Conservation (phyloP, 2,329 filamentous ascomycete species). For the Aspergillus ustus region DNA sequence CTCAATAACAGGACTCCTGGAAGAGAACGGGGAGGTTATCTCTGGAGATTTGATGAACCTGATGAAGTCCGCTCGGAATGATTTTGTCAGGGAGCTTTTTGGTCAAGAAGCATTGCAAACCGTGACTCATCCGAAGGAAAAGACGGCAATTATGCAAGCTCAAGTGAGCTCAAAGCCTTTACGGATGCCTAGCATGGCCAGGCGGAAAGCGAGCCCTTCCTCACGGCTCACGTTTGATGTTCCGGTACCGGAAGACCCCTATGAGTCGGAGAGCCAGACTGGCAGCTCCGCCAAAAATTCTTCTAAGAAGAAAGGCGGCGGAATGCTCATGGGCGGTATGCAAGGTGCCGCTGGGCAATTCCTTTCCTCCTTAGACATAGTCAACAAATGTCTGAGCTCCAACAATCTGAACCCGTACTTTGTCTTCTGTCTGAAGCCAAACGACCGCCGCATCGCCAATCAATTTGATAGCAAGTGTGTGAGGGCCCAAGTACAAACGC, state of each 20-base stretch:
- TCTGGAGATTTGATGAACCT: constrained; percentile 95
- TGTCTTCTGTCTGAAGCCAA: constrained; percentile 95
- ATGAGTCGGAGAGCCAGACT: constrained; percentile 43
- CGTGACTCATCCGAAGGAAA: constrained; percentile 89
- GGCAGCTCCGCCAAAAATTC: constrained; percentile 35
- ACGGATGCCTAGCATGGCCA: constrained; percentile 89
- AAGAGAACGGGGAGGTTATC: constrained; percentile 95
- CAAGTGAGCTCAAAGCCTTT: constrained; percentile 95
- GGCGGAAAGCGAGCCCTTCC: constrained; percentile 68
- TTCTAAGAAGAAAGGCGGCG: constrained; percentile 40
- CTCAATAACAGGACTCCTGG: constrained; percentile 80
- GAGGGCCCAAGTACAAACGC: constrained; percentile 88
- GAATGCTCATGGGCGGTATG: constrained; percentile 50
- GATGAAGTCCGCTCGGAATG: constrained; percentile 83
- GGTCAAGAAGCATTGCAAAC: constrained; percentile 95
- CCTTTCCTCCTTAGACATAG: constrained; percentile 83
- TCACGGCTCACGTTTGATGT: constrained; percentile 46
- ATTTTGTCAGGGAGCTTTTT: constrained; percentile 87
- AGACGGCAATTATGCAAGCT: constrained; percentile 89
- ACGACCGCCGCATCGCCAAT: constrained; percentile 94
- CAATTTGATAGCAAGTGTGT: constrained; percentile 99
- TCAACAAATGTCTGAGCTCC: constrained; percentile 82
- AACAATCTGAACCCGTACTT: constrained; percentile 92
- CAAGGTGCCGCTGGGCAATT: constrained; percentile 95
- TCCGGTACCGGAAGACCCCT: constrained; percentile 43